phyloP scores from a whole-genome alignment of 1,284 basidiomycete genomes.

The Pascua guehoae region DNA sequence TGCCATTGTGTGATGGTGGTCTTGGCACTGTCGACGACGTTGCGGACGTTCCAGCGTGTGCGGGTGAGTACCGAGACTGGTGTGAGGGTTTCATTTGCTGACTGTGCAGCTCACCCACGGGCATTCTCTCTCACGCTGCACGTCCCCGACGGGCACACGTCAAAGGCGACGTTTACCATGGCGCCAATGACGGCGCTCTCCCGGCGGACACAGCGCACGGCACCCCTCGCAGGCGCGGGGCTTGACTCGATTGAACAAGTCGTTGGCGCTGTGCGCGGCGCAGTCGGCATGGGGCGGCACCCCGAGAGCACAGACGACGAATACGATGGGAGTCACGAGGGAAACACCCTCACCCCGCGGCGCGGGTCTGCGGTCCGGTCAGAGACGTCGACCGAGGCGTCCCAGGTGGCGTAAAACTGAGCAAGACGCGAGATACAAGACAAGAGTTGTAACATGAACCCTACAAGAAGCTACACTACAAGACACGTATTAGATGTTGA shows the following conservation, averaged over 20 bases:
- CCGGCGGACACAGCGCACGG: conserved; percentile 11
- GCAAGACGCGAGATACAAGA: no score
- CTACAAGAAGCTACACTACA: no score
- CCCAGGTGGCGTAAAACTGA: no score
- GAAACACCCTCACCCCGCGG: no score
- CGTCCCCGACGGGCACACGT: neutral
- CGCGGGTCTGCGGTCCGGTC: no score
- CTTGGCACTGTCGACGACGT: conserved; percentile 39
- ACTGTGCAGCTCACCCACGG: neutral
- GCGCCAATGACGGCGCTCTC: conserved; percentile 6
- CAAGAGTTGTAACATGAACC: no score
- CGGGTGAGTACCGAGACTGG: conserved; percentile 21
- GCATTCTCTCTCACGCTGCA: conserved; percentile 9
- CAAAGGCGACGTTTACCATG: conserved; percentile 6
- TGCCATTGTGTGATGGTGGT: conserved; percentile 34
- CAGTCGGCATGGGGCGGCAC: no score
- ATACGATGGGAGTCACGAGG: no score
- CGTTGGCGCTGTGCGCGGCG: neutral
- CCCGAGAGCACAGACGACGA: no score
- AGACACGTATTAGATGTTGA: no score
- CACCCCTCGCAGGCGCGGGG: conserved; percentile 1
- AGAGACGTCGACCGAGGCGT: no score
- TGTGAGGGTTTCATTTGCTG: neutral
- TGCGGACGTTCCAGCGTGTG: conserved; percentile 32
- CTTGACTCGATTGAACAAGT: conserved; percentile 11